Conservation (phyloP, 306 rosid genomes). For the Casuarina glauca region DNA sequence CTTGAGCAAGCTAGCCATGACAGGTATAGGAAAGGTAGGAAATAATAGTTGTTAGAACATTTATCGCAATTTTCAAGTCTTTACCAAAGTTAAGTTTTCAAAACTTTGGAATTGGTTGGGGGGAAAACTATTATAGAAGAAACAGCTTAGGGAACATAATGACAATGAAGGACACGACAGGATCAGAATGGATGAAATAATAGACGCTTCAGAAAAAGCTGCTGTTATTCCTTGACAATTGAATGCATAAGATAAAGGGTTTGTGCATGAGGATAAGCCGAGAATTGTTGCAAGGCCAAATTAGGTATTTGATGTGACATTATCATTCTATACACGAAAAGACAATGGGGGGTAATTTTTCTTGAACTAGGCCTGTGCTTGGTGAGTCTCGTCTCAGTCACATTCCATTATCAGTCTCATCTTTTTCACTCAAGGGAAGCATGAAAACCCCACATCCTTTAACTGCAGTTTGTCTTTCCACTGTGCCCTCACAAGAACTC, state of each 20-base stretch:
- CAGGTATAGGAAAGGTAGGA: not conserved
- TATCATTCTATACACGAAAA: slow-evolving; percentile 17
- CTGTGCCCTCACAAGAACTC: not conserved
- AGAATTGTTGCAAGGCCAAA: slow-evolving; percentile 34
- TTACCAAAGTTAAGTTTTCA: not conserved
- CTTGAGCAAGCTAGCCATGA: not conserved
- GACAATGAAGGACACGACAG: not conserved
- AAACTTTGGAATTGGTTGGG: not conserved
- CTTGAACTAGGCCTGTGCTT: slow-evolving; percentile 25
- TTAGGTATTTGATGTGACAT: slow-evolving; percentile 27
- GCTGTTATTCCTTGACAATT: slow-evolving; percentile 6
- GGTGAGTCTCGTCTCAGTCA: slow-evolving; percentile 33
- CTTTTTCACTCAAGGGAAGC: slow-evolving; percentile 25
- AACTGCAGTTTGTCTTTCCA: slow-evolving; percentile 6
- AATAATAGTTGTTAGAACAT: not conserved
- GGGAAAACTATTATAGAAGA: not conserved
- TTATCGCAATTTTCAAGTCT: not conserved
- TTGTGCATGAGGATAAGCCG: slow-evolving; percentile 16
- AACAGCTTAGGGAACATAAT: not conserved
- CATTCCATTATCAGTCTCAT: slow-evolving; percentile 24
- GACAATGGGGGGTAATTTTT: slow-evolving; percentile 17
- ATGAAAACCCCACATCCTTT: not conserved
- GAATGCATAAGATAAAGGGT: not conserved
- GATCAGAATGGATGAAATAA: not conserved
- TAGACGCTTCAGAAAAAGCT: not conserved